Evolutionary conservation across 208 protist genomes (phyloP).

Genomic region (Leishmania lainsoni): DNA sequence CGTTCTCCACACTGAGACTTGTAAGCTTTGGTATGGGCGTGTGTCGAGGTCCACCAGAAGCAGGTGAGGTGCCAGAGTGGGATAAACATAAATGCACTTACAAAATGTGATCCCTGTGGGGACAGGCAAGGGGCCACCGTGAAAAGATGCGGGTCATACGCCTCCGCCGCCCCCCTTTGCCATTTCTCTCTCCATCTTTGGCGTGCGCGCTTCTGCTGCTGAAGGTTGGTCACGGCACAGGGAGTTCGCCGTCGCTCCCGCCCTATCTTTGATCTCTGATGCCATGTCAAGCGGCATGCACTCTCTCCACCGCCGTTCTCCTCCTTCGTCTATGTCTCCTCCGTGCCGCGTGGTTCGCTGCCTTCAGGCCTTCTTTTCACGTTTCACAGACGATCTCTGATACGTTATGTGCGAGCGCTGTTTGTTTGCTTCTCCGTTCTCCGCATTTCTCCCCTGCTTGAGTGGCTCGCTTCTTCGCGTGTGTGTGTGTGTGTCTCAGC

Average conservation of each 20-base stretch:
- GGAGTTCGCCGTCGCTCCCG: neutral
- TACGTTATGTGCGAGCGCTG: neutral
- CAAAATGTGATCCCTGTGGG: neutral
- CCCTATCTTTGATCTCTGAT: neutral
- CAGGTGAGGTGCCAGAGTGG: neutral
- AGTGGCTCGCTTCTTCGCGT: conserved; percentile 6
- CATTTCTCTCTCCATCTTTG: neutral
- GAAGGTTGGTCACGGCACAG: neutral
- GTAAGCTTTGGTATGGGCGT: neutral
- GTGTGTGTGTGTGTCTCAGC: neutral
- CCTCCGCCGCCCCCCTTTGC: neutral
- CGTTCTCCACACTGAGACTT: neutral
- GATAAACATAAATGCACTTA: neutral
- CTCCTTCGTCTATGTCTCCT: neutral
- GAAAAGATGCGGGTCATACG: neutral
- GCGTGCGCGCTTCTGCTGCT: neutral
- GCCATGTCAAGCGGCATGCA: neutral
- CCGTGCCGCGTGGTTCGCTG: neutral
- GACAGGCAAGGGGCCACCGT: neutral
- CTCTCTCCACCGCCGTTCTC: neutral
- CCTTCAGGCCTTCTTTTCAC: neutral
- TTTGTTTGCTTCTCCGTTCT: neutral
- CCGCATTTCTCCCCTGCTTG: neutral
- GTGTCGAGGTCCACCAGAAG: neutral
- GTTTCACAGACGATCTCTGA: neutral